A percentile compares a stretch with the other conserved stretches of the same genome.
These are phyloP conservation scores for Sordaria brevicollis DNA, from an alignment of 495 filamentous ascomycete genomes.

Conservation along the genomic window DNA sequence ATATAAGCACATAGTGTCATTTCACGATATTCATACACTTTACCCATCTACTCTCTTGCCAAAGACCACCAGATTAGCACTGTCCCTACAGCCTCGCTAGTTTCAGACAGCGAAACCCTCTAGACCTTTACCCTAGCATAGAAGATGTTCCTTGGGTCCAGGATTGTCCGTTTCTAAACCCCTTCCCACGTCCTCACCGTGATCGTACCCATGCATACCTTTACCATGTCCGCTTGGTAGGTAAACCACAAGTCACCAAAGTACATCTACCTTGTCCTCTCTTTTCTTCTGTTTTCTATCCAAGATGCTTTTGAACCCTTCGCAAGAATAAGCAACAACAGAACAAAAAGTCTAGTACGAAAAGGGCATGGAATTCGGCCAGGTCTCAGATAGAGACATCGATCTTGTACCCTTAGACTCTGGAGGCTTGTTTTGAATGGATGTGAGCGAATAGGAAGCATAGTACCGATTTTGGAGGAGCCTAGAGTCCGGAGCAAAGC, in stretches of 20 bases:
- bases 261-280: not conserved
- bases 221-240: too few relatives aligned
- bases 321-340: not conserved
- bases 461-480: too few relatives aligned
- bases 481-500: not conserved
- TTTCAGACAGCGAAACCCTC: too few relatives aligned
- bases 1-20: too few relatives aligned
- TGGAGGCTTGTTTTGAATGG: too few relatives aligned
- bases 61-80: not conserved
- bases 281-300: too few relatives aligned
- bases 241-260: not conserved
- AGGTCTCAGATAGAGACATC: not conserved
- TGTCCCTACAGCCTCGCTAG: not conserved
- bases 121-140: too few relatives aligned
- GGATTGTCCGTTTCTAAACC: not conserved
- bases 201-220: too few relatives aligned
- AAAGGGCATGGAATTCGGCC: not conserved
- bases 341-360: not conserved
- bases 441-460: not conserved
- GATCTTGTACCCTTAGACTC: too few relatives aligned
- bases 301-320: not conserved
- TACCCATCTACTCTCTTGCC: too few relatives aligned
- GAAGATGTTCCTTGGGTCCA: not conserved
- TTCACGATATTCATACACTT: too few relatives aligned
- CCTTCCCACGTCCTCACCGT: not conserved